A percentile compares a stretch with the other conserved stretches of the same genome.
These are phyloP conservation scores for Glarea lozoyensis DNA, from an alignment of 495 filamentous ascomycete species.

Conservation along the genomic window DNA sequence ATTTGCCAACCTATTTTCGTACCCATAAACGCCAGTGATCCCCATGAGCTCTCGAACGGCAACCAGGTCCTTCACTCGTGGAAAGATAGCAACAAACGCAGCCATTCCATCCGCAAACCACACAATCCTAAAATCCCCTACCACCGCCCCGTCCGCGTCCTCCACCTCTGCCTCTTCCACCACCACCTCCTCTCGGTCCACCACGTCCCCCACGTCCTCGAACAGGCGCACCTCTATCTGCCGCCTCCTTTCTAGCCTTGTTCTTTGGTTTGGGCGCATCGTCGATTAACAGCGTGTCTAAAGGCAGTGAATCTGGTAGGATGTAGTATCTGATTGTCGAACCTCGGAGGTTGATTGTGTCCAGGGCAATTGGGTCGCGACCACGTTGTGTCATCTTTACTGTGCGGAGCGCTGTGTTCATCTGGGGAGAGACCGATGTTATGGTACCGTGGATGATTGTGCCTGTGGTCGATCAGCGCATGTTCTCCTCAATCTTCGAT, in stretches of 20 bases:
- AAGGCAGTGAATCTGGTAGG: slow-evolving; percentile 84
- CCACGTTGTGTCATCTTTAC: slow-evolving; percentile 90
- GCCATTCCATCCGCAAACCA: background rate
- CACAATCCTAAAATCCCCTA: slow-evolving; percentile 39
- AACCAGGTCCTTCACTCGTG: background rate
- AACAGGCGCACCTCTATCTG: slow-evolving; percentile 46
- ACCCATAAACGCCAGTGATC: slow-evolving; percentile 19
- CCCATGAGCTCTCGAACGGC: too few relatives aligned
- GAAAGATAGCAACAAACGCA: background rate
- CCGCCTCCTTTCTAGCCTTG: slow-evolving; percentile 88
- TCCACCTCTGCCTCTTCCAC: slow-evolving; percentile 34
- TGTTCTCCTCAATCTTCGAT: slow-evolving; percentile 1
- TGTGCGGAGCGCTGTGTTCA: slow-evolving; percentile 90
- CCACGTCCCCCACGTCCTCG: slow-evolving; percentile 50
- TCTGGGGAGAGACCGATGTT: slow-evolving; percentile 86
- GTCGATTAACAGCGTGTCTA: slow-evolving; percentile 91
- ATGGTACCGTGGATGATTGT: slow-evolving; percentile 95
- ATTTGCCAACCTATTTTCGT: slow-evolving; percentile 14
- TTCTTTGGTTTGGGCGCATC: slow-evolving; percentile 98
- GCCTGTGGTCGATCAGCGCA: slow-evolving; percentile 39
- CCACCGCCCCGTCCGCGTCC: slow-evolving; percentile 58
- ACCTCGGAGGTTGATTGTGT: slow-evolving; percentile 94
- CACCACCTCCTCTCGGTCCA: slow-evolving; percentile 45
- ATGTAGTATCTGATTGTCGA: slow-evolving; percentile 91
- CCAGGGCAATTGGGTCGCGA: slow-evolving; percentile 76